These are phyloP conservation scores for Microbotryum lychnidis-dioicae DNA, from an alignment of 1,284 basidiomycete species.

Conservation along the genomic window DNA sequence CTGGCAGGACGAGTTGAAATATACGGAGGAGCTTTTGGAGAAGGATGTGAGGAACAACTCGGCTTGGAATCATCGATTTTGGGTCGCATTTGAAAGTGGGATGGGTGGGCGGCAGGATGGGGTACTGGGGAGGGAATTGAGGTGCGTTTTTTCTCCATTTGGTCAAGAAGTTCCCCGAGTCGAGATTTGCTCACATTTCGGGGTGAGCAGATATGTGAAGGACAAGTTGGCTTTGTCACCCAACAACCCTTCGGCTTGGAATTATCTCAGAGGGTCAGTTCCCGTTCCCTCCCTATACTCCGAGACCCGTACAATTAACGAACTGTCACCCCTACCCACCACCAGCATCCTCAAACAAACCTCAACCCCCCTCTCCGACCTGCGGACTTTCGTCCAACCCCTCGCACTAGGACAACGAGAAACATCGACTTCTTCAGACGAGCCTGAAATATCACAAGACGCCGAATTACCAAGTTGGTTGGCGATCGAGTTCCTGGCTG, in stretches of 20 bases:
- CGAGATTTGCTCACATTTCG: neutral
- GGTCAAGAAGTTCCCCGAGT: neutral
- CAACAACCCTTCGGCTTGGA: conserved; percentile 89
- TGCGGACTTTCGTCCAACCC: conserved; percentile 56
- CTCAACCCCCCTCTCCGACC: conserved; percentile 51
- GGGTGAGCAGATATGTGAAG: conserved; percentile 48
- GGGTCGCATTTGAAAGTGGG: conserved; percentile 69
- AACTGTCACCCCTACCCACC: neutral
- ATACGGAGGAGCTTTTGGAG: conserved; percentile 64
- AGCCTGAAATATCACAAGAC: conserved; percentile 41
- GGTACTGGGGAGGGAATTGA: conserved; percentile 57
- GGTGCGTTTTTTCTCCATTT: conserved; percentile 47
- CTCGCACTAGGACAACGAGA: conserved; percentile 26
- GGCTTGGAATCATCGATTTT: conserved; percentile 97
- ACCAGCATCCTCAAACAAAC: conserved; percentile 53
- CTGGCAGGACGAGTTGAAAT: conserved; percentile 70
- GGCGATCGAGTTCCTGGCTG: conserved; percentile 80
- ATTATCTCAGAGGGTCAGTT: conserved; percentile 67
- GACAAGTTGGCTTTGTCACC: conserved; percentile 74
- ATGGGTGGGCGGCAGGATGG: conserved; percentile 49
- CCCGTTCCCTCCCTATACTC: neutral
- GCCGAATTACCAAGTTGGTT: conserved; percentile 61
- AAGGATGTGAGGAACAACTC: conserved; percentile 89
- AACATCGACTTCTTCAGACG: conserved; percentile 32
- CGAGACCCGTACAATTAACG: neutral